Evolutionary conservation across 2,329 filamentous ascomycete genomes (phyloP).

Genomic region (Pochonia chlamydosporia): DNA sequence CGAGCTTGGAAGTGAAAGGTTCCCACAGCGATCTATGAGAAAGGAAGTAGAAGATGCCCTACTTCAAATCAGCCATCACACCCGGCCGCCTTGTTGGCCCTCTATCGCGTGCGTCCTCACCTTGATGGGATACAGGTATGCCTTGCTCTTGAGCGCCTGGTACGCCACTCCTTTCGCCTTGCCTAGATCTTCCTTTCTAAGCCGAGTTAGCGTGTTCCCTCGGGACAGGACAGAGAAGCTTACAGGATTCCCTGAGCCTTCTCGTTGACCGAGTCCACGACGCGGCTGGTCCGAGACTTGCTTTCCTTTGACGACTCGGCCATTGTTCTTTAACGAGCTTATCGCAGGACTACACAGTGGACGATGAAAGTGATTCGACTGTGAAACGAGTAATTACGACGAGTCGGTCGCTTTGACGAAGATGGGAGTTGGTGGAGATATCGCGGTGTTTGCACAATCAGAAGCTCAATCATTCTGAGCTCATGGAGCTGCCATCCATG

Average conservation of each 20-base stretch:
- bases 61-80: conserved; percentile 2
- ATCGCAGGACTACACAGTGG: neutral
- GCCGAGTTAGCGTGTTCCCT: neutral
- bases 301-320: conserved; percentile 11
- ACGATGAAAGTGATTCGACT: neutral
- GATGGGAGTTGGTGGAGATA: neutral
- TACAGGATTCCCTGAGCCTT: conserved; percentile 48
- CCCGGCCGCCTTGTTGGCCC: neutral
- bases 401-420: too few relatives aligned
- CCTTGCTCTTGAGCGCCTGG: conserved; percentile 67
- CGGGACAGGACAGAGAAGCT: conserved; percentile 1
- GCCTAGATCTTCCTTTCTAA: conserved; percentile 63
- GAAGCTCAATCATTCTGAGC: neutral
- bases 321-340: conserved; percentile 5
- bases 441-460: neutral
- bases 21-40: conserved; percentile 52
- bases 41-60: conserved; percentile 56
- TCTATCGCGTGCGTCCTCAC: conserved; percentile 24
- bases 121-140: conserved; percentile 83
- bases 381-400: neutral
- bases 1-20: conserved; percentile 49
- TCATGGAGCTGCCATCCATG: neutral
- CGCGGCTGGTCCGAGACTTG: conserved; percentile 21
- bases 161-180: conserved; percentile 57
- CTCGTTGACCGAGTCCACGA: conserved; percentile 33